Evolutionary conservation across 148 eudicot genomes (phyloP), one percentile per base, ranked within the genome.

Genomic region (Vaccinium vitisidaea): DNA sequence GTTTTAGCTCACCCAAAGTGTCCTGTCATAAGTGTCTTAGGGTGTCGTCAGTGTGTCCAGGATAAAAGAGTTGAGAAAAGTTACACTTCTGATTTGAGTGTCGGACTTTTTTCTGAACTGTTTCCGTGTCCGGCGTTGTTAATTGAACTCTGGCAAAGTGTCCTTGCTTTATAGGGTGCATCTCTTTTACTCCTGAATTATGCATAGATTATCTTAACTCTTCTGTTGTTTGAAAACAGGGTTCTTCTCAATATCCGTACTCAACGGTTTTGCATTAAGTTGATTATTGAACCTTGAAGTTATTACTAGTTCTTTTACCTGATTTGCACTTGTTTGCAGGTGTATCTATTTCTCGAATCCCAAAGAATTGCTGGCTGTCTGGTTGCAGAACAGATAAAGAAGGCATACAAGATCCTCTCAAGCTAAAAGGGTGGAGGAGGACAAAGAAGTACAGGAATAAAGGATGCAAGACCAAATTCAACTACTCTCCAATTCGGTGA

Each of bases 331-430:
- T 79, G 18, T 55, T 43, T 83, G 86, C 90, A 94, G 98, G 98
- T 93, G 70, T 95, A 94, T 88, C 76, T 97, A 65, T 96, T 84
- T 83, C 83, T 92, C 52, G 91, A 92, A 36, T 91, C 92, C 49
- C 92, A 87, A 83, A 89, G 96, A 81, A 71, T 97, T n/a, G 88
- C 89, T 21, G 99, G 98, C 19, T 95, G 98, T 91, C 77, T 91
- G 67, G 89, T 97, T 67, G 92, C 91, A 36, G 98, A 97, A 84
- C 91, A 88, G 2, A 92, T 95, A 86, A 85, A 88, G 55, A 87
- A 86, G 75, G 99, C 98, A 8, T 89, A 93, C 82, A 92, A 79
- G 81, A 84, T 94, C 50, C 49, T 93, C 43, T 63, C 93, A 49
- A 88, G 84, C 86, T 84, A 88, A 16, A 75, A 48, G 75, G 86